Percentiles rank a stretch among this genome's conserved stretches.
Evolutionary conservation across 2,329 filamentous ascomycete genomes (phyloP).

Genomic region (Domatiomyces globalis): DNA sequence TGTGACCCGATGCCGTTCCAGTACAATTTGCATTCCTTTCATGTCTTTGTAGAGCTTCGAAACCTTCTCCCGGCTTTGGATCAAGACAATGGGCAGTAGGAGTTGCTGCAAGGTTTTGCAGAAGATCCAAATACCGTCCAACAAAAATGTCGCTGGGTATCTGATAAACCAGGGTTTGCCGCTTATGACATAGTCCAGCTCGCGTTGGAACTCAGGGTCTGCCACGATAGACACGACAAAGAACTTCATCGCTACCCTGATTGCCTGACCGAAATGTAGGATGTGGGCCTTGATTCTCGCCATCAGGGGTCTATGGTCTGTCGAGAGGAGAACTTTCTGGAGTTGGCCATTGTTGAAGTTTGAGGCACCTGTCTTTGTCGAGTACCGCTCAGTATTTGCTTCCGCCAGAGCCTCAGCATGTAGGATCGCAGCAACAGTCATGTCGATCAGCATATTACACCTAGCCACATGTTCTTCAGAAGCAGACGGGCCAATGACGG

Average conservation of each 20-base stretch:
- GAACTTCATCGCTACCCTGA: conserved; percentile 35
- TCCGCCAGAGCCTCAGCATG: not conserved
- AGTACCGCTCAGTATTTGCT: not conserved
- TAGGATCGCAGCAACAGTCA: conserved; percentile 11
- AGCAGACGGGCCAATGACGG: conserved; percentile 9
- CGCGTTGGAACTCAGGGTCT: conserved; percentile 39
- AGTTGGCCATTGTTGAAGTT: not conserved
- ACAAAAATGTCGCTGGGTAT: conserved; percentile 26
- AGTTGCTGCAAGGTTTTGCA: conserved; percentile 32
- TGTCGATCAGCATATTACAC: conserved; percentile 35
- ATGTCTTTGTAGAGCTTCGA: conserved; percentile 35
- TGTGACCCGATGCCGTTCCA: conserved; percentile 34
- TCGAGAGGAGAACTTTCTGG: not conserved
- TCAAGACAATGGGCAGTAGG: conserved; percentile 34
- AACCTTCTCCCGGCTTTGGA: conserved; percentile 36
- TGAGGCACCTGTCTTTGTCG: not conserved
- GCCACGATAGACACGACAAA: conserved; percentile 37
- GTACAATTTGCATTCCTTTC: conserved; percentile 34
- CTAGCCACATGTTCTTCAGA: conserved; percentile 34
- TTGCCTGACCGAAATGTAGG: conserved; percentile 25
- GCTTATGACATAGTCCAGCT: conserved; percentile 33
- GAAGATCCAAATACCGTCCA: conserved; percentile 38
- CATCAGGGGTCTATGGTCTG: conserved; percentile 22
- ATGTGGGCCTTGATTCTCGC: conserved; percentile 18
- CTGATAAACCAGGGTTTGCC: conserved; percentile 24